Evolutionary conservation across 495 filamentous ascomycete species (phyloP).

Genomic region (Tetracladium setigerum): DNA sequence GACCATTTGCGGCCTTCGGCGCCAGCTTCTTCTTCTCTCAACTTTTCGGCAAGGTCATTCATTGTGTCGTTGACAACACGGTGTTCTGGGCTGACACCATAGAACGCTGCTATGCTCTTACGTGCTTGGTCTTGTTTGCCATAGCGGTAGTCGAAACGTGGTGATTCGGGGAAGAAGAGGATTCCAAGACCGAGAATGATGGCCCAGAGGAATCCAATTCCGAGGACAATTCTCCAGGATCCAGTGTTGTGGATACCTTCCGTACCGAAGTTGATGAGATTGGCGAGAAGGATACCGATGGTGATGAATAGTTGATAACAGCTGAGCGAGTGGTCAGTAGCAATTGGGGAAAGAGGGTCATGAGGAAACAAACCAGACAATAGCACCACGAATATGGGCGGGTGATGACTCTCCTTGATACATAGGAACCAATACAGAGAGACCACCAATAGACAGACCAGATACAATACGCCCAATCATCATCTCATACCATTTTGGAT

Average conservation of each 20-base stretch:
- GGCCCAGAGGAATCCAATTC: conserved; percentile 69
- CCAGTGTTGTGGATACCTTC: conserved; percentile 39
- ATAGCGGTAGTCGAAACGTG: conserved; percentile 57
- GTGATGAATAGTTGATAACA: conserved; percentile 81
- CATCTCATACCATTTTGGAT: conserved; percentile 40
- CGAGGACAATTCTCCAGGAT: conserved; percentile 79
- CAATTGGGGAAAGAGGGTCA: not conserved
- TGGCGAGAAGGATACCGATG: conserved; percentile 73
- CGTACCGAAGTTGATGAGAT: conserved; percentile 77
- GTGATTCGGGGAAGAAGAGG: conserved; percentile 64
- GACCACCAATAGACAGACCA: conserved; percentile 48
- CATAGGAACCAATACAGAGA: conserved; percentile 49
- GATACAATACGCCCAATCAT: conserved; percentile 44
- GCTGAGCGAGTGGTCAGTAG: not conserved
- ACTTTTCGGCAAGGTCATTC: conserved; percentile 56
- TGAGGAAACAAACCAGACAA: conserved; percentile 40
- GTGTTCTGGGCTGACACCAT: conserved; percentile 61
- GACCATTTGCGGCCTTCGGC: conserved; percentile 36
- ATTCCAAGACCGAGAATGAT: conserved; percentile 65
- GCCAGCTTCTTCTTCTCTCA: conserved; percentile 49
- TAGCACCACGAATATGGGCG: conserved; percentile 54
- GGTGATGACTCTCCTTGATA: conserved; percentile 51
- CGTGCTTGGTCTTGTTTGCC: conserved; percentile 60
- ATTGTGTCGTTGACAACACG: conserved; percentile 64
- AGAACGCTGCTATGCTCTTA: conserved; percentile 59